Evolutionary conservation across 2,329 filamentous ascomycete species (phyloP).

Genomic region (Xylariaceae sp.): DNA sequence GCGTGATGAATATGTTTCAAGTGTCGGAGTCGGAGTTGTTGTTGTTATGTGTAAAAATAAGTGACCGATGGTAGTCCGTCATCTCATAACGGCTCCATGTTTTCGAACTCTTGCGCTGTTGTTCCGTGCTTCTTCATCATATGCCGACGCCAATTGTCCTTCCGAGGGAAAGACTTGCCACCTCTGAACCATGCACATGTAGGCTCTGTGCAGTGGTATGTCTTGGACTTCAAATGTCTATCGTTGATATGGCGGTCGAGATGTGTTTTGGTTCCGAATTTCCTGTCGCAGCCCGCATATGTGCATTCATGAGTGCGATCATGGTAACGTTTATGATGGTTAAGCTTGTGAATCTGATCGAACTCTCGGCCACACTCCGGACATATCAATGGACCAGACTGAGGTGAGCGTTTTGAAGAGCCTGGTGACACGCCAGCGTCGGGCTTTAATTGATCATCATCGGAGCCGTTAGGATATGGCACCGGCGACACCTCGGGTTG

Average conservation of each 20-base stretch:
- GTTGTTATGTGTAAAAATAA: constrained; percentile 5
- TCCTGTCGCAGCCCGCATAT: constrained; percentile 45
- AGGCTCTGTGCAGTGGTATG: constrained; percentile 52
- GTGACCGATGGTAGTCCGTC: background rate
- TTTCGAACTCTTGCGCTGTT: constrained; percentile 25
- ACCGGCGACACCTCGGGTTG: constrained; percentile 31
- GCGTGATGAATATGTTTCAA: background rate
- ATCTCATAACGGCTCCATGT: constrained; percentile 26
- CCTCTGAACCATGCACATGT: constrained; percentile 54
- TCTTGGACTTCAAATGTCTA: constrained; percentile 54
- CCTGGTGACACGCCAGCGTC: constrained; percentile 29
- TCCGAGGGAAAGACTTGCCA: constrained; percentile 55
- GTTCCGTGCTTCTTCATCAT: constrained; percentile 53
- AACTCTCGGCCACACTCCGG: constrained; percentile 44
- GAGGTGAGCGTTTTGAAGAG: constrained; percentile 23
- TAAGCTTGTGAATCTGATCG: constrained; percentile 56
- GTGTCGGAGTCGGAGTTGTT: constrained; percentile 1
- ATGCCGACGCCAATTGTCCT: constrained; percentile 59
- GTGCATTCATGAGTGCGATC: constrained; percentile 47
- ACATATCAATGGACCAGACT: constrained; percentile 30
- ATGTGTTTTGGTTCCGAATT: constrained; percentile 58
- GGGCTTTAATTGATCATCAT: constrained; percentile 24
- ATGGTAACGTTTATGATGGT: constrained; percentile 58
- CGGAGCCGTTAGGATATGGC: constrained; percentile 23
- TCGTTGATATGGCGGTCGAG: constrained; percentile 59